Base-by-base conservation (phyloP, 495 filamentous ascomycete species). In the Aspergillus sclerotiicarbonarius region DNA sequence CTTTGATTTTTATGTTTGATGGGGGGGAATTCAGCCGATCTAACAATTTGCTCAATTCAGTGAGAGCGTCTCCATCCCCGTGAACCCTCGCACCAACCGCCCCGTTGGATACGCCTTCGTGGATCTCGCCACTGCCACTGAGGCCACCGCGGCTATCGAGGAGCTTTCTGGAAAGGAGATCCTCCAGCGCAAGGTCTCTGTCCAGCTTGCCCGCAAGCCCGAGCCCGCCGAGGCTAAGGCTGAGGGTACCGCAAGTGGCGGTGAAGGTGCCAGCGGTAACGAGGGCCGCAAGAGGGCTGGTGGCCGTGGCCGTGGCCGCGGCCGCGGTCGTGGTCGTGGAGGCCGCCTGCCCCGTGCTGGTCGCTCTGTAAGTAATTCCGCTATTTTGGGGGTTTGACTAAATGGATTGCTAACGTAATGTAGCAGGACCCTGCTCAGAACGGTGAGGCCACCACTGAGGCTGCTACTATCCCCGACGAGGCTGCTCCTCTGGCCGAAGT, bases 31-130 rank as follows among this genome's bases (percentile, higher is more conserved):
- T 20, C n/a, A 31, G 16, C 44, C 33, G 55, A 54, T 18, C 45
- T 54, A 53, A 57, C 63, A 54, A 68, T 62, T 62, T 63, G 25
- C 62, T 39, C 51, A 25, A 20, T 29, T 16, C 66, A 98, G 94
- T 79, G 94, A 99, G 80, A 95, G 90, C 70, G 90, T 90, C 70
- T 98, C 94, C 54, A 99, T 99, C 72, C 94, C 94, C 56, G 96
- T 93, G 81, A 97, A 99, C 80, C 94, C 94, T 74, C 94, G 94
- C 76, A 99, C 92, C 73, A 90, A 87, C 74, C 94, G 95, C 70
- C 93, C 94, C 41, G 94, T 99, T 74, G 94, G 94, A 61, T 99
- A 99, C 72, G 94, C 94, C 67, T 99, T 99, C 72, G 94, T 99
- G 67, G 94, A 98, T 68, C 87, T 99, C 49, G 92, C 89, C 46